Base-by-base conservation (phyloP, 352 stramenopile genomes). In the Phytophthora kernoviae region DNA sequence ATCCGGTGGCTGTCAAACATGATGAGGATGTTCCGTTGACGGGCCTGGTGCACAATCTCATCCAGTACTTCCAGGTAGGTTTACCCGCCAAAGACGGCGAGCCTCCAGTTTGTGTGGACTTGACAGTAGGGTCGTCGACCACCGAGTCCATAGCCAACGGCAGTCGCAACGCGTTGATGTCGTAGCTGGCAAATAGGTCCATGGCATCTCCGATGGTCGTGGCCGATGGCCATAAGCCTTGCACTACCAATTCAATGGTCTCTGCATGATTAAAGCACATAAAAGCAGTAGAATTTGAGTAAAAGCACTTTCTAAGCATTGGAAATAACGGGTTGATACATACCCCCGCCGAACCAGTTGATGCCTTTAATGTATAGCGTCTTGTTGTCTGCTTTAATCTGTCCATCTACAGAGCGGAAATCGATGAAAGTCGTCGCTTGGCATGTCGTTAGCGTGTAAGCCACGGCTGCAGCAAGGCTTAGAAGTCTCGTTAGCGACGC, bases 1-100 rank as follows among this genome's bases (percentile, higher is more conserved):
- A 90, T 83, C 30, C 78, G 78, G 54, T 88, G 78, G 64, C 78
- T 88, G 62, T 84, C 78, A n/a, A 90, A 72, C 54, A 90, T 70
- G 49, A 90, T 73, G 48, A 90, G 76, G 39, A 88, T 81, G 55
- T 88, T 90, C 63, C 78, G 76, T 45, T 77, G 71, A 47, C 78
- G 76, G n/a, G 62, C 59, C 53, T 88, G 69, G 34, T 64, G 63
- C 39, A 88, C 75, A 32, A 90, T 63, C 41, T 65, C 61, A 53
- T 90, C 81, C 36, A 90, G 71, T 54, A 88, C 61, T 42, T 86
- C 66, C 22, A 90, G 57, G 46, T 90, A 90, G 43, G 75, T 74
- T 84, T 83, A 18, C 78, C 76, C 10, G 57, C 63, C 1, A 90
- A 47, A 3, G 60, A 57, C 0, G 76, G 58, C 2, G 49, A 63